Evolutionary conservation across 192 early-diverging fungal genomes (phyloP), one percentile per base, ranked within the genome.

Genomic region (Podila epigama): DNA sequence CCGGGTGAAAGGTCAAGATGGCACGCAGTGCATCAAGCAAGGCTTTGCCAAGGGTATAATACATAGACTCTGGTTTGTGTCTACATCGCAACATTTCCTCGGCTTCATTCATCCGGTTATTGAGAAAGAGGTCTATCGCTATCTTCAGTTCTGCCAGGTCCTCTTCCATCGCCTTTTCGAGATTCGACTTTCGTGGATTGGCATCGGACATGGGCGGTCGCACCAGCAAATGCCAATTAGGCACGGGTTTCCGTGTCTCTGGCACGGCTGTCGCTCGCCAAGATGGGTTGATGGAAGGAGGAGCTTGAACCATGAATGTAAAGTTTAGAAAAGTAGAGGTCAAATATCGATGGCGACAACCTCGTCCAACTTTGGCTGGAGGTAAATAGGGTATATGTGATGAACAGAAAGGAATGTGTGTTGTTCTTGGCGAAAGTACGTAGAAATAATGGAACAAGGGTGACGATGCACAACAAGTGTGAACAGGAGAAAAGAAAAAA

Each of bases 1-100:
- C 68, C 9, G 77, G 70, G 53, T 92, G 88, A 68, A 94, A 96
- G 12, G 93, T 91, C 89, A 96, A 87, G 60, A 91, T 71, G 10
- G 89, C 87, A 22, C 86, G 86, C 8, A 94, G 57, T 35, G 84
- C 89, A 44, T 85, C 81, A 18, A 94, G 75, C 9, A 90, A 86
- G 2, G 89, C 89, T 31, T 89, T 88, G 22, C 91, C 94, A 53
- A 92, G 81, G 31, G 88, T 89, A 68, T 91, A 87, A 60, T 93
- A 94, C 75, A 96, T 83, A 12, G 92, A 86, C 28, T 75, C 68
- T 28, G 73, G 66, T 54, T 68, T 87, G 72, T 60, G 79, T 60
- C 79, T 69, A 35, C 60, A 53, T 2, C 60, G 54, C 12, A 95
- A 59, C 11, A 90, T 62, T 12, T 66, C 70, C 66, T 94, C 93